Conservation (phyloP, 2,329 filamentous ascomycete species). For the Fusarium beomiforme region DNA sequence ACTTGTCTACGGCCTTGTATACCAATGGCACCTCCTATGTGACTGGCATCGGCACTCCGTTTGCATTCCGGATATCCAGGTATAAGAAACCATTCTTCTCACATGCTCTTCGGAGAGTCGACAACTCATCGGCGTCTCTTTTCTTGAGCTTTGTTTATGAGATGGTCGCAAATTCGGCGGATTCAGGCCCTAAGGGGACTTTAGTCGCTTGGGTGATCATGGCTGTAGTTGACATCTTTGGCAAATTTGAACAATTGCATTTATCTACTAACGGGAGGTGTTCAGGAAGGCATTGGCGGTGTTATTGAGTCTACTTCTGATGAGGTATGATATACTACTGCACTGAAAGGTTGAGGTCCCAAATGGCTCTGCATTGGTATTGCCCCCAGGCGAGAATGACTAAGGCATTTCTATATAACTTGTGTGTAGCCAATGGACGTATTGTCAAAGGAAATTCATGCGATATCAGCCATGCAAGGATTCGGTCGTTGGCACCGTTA, state of each 20-base stretch:
- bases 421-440: not conserved
- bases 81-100: not conserved
- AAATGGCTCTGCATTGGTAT: too few relatives aligned
- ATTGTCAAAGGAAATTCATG: not conserved
- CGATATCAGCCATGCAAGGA: not conserved
- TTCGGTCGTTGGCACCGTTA: too few relatives aligned
- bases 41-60: not conserved
- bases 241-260: not conserved
- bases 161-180: not conserved
- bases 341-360: not conserved
- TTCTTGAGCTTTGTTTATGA: not conserved
- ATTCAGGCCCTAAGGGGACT: not conserved
- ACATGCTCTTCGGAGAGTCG: not conserved
- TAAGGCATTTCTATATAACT: not conserved
- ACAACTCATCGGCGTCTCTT: not conserved
- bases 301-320: not conserved
- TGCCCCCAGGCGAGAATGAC: too few relatives aligned
- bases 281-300: not conserved
- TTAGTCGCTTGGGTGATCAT: not conserved
- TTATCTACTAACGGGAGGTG: not conserved
- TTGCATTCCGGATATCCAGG: not conserved
- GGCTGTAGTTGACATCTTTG: not conserved
- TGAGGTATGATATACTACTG: not conserved
- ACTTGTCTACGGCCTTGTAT: not conserved
- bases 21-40: not conserved